A percentile compares a stretch with the other conserved stretches of the same genome.
phyloP scores from a whole-genome alignment of 345 rosid species.

The Gynandropsis gynandra region DNA sequence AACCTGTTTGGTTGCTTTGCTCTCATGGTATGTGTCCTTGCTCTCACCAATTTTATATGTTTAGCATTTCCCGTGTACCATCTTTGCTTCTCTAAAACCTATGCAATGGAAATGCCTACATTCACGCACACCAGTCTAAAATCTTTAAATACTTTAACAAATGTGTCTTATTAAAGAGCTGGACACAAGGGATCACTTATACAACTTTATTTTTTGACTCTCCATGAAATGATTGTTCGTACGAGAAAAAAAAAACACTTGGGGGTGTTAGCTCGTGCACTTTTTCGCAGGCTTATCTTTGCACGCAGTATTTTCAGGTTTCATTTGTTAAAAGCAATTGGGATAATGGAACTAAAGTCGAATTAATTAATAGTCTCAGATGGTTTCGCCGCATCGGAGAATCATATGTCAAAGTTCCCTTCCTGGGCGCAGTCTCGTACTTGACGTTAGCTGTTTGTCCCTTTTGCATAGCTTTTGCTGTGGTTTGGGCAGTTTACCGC shows the following conservation, averaged over 20 bases:
- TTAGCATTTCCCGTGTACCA: neutral
- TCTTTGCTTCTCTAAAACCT: neutral
- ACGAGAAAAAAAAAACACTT: no score
- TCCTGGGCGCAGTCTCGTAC: conserved; percentile 80
- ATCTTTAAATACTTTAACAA: no score
- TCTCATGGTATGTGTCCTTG: conserved; percentile 60
- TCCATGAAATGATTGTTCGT: no score
- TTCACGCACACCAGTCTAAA: no score
- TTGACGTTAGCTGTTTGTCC: conserved; percentile 85
- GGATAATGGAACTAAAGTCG: conserved; percentile 33
- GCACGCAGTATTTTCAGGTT: no score
- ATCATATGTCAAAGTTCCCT: conserved; percentile 66
- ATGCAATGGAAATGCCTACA: neutral
- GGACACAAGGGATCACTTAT: no score
- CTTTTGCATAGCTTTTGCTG: conserved; percentile 88
- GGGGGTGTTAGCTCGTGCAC: neutral
- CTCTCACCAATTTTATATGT: neutral
- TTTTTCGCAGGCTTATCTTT: conserved; percentile 3
- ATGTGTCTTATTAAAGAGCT: no score
- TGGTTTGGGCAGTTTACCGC: conserved; percentile 77
- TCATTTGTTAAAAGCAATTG: neutral
- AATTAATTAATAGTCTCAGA: conserved; percentile 69
- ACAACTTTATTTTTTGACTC: no score
- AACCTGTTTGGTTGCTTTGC: conserved; percentile 82
- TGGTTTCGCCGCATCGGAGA: conserved; percentile 73